These are phyloP conservation scores for Calocera cornea DNA, from an alignment of 768 basidiomycete species.

Conservation along the genomic window DNA sequence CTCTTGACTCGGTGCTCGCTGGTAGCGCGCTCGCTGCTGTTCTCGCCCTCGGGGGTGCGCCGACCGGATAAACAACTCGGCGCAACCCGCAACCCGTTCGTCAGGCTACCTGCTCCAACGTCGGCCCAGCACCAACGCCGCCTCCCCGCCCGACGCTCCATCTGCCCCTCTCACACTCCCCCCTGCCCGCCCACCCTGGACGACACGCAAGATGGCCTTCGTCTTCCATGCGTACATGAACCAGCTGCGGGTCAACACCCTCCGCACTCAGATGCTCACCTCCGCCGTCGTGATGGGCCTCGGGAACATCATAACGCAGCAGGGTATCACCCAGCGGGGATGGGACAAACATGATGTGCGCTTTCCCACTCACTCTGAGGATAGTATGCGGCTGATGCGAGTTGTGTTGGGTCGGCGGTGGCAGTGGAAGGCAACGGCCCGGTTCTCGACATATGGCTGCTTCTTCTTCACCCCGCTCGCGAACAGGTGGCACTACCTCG, in stretches of 20 bases:
- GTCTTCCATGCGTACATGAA: slow-evolving; percentile 8
- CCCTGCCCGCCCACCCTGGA: too few species aligned
- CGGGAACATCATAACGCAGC: slow-evolving; percentile 12
- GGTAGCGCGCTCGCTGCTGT: too few species aligned
- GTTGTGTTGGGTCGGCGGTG: too few species aligned
- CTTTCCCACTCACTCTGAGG: not conserved
- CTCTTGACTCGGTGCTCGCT: too few species aligned
- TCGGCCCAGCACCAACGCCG: too few species aligned
- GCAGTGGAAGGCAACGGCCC: slow-evolving; percentile 11
- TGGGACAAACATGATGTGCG: slow-evolving; percentile 13
- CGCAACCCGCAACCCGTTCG: too few species aligned
- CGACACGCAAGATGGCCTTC: not conserved
- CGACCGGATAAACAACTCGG: too few species aligned
- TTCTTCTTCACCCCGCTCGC: slow-evolving; percentile 12
- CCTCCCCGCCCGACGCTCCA: too few species aligned
- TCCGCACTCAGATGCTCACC: slow-evolving; percentile 18
- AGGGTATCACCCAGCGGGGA: slow-evolving; percentile 2
- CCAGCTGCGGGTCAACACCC: slow-evolving; percentile 7
- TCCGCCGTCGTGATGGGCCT: not conserved
- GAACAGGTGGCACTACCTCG: slow-evolving; percentile 14
- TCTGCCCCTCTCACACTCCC: too few species aligned
- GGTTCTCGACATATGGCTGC: slow-evolving; percentile 12
- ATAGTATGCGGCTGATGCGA: not conserved
- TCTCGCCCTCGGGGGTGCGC: too few species aligned
- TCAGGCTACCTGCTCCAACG: too few species aligned